Conservation (phyloP, 805 yeast species). For the Candida methanosorbosa region DNA sequence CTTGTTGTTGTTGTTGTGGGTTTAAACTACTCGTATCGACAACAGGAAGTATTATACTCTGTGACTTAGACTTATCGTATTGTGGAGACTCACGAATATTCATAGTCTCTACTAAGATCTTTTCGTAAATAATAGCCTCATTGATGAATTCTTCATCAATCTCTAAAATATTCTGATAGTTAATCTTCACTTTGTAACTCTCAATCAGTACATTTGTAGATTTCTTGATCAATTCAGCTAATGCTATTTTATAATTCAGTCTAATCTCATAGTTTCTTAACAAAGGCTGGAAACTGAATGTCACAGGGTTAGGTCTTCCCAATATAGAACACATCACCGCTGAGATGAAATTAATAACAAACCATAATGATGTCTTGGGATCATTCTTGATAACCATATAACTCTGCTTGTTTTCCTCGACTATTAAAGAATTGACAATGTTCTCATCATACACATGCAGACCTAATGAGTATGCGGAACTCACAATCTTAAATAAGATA, state of each 20-base stretch:
- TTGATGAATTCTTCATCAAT: constrained; percentile 33
- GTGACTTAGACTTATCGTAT: constrained; percentile 14
- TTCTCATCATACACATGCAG: constrained; percentile 34
- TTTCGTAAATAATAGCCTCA: constrained; percentile 30
- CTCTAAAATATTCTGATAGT: constrained; percentile 28
- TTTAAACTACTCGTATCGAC: too few relatives aligned
- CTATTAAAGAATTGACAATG: constrained; percentile 20
- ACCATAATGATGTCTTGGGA: constrained; percentile 39
- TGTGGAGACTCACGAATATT: constrained; percentile 12
- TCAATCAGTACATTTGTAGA: constrained; percentile 44
- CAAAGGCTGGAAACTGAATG: constrained; percentile 27
- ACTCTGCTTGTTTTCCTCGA: constrained; percentile 22
- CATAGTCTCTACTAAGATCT: constrained; percentile 22
- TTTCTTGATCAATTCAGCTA: constrained; percentile 39
- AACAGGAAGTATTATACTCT: constrained; percentile 18
- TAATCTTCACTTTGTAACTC: constrained; percentile 38
- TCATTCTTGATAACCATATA: constrained; percentile 21
- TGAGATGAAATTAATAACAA: constrained; percentile 37
- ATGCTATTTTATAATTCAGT: constrained; percentile 34
- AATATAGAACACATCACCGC: constrained; percentile 41
- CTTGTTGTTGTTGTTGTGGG: too few relatives aligned
- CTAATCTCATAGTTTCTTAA: constrained; percentile 23
- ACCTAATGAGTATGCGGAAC: constrained; percentile 43
- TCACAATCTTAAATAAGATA: constrained; percentile 38
- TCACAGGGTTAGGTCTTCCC: constrained; percentile 48